phyloP scores from a whole-genome alignment of 2,329 filamentous ascomycete species.

The Capronia epimyces region DNA sequence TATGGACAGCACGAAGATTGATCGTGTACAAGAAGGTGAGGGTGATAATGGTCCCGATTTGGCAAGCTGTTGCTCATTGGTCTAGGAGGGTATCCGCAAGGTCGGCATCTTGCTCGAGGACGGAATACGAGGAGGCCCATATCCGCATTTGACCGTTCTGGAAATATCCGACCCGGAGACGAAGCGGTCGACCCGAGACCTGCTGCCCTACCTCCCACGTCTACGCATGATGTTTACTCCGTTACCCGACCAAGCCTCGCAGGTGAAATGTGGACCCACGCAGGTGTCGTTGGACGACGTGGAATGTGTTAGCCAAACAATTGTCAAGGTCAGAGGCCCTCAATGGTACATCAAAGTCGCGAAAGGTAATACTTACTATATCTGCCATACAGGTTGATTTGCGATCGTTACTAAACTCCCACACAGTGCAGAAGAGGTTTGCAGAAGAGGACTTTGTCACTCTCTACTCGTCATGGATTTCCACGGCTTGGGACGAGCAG shows the following conservation, averaged over 20 bases:
- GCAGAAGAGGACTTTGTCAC: slow-evolving; percentile 65
- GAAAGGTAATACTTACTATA: slow-evolving; percentile 40
- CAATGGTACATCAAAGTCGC: slow-evolving; percentile 46
- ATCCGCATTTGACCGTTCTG: slow-evolving; percentile 69
- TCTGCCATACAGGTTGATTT: slow-evolving; percentile 34
- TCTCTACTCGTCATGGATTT: slow-evolving; percentile 68
- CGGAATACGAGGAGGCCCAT: slow-evolving; percentile 57
- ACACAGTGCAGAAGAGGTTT: slow-evolving; percentile 48
- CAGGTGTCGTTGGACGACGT: slow-evolving; percentile 71
- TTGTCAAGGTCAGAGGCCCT: slow-evolving; percentile 49
- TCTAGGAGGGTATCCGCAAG: slow-evolving; percentile 70
- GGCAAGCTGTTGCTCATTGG: slow-evolving; percentile 31
- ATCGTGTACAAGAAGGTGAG: slow-evolving; percentile 68
- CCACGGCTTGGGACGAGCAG: slow-evolving; percentile 73
- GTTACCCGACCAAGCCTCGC: slow-evolving; percentile 60
- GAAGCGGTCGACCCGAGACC: slow-evolving; percentile 71
- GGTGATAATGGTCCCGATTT: too few species aligned
- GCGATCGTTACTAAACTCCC: slow-evolving; percentile 36
- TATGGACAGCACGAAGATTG: slow-evolving; percentile 70
- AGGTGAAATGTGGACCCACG: slow-evolving; percentile 62
- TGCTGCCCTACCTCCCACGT: slow-evolving; percentile 71
- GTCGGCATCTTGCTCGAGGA: slow-evolving; percentile 75
- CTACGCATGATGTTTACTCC: slow-evolving; percentile 64
- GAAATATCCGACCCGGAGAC: slow-evolving; percentile 66
- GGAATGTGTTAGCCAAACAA: slow-evolving; percentile 73